Conservation (phyloP, 148 eudicot genomes). For the Rhododendron ferrugineum region DNA sequence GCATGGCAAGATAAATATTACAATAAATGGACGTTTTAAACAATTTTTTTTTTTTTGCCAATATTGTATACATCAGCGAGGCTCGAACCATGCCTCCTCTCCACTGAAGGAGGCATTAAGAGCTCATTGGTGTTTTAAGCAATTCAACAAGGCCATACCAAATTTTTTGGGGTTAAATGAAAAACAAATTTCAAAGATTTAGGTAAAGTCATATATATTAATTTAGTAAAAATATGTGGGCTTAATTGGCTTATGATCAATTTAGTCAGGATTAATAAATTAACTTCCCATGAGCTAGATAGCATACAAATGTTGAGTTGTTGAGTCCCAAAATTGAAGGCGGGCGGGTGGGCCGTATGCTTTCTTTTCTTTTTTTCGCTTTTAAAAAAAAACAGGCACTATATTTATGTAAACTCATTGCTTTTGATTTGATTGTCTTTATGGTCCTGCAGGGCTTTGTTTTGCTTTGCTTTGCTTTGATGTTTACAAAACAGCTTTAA, state of each 20-base stretch:
- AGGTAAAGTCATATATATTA: too few relatives aligned
- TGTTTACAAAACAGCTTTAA: background rate
- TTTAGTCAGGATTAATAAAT: background rate
- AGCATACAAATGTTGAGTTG: background rate
- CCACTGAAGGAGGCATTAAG: too few relatives aligned
- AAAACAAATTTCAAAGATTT: background rate
- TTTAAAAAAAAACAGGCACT: background rate
- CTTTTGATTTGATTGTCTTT: background rate
- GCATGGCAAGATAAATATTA: background rate
- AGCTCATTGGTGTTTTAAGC: too few relatives aligned
- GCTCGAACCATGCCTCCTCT: too few relatives aligned
- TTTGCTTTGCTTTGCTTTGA: background rate
- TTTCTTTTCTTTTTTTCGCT: background rate
- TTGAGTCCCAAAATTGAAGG: background rate
- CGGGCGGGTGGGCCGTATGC: background rate
- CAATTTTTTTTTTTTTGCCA: too few relatives aligned
- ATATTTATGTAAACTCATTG: background rate
- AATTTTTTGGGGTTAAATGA: background rate
- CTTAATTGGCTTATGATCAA: too few relatives aligned
- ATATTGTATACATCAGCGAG: too few relatives aligned
- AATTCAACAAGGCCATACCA: background rate
- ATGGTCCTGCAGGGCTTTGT: background rate
- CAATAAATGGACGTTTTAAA: too few relatives aligned
- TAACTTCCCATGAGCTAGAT: too few relatives aligned
- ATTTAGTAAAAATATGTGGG: too few relatives aligned